Conservation (phyloP, 257 asterid species). For the Nicotiana knightiana region DNA sequence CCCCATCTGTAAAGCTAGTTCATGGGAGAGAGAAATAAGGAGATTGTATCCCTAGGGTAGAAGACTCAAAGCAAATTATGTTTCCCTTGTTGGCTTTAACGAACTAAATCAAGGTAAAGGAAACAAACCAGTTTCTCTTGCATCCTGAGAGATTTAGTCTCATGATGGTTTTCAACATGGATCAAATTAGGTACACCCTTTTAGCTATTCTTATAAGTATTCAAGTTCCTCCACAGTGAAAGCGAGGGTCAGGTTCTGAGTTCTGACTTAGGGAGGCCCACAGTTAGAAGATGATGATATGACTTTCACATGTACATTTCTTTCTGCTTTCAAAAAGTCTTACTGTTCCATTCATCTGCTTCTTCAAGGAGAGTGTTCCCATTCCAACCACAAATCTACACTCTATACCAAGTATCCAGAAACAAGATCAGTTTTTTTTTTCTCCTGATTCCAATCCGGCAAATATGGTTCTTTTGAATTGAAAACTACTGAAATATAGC, state of each 20-base stretch:
- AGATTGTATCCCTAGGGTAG: constrained; percentile 15
- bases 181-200: not conserved
- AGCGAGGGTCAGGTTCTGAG: constrained; percentile 22
- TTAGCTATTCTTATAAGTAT: not conserved
- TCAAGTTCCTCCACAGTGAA: constrained; percentile 24
- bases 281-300: constrained; percentile 51
- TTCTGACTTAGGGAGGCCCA: constrained; percentile 66
- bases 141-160: not conserved
- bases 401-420: constrained; percentile 27
- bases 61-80: constrained; percentile 20
- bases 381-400: constrained; percentile 25
- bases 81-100: constrained; percentile 21
- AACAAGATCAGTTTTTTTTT: constrained; percentile 16
- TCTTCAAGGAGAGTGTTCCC: constrained; percentile 23
- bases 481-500: constrained; percentile 18
- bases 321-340: constrained; percentile 24
- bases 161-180: not conserved
- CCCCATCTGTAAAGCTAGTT: constrained; percentile 46
- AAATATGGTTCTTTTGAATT: constrained; percentile 16
- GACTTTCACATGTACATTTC: constrained; percentile 47
- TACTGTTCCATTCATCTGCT: constrained; percentile 62
- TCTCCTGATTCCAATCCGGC: constrained; percentile 3
- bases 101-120: constrained; percentile 39
- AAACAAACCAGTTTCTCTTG: constrained; percentile 4
- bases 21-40: constrained; percentile 9